Conservation (phyloP, 169 alveolate species). For the Eimeria sp. region DNA sequence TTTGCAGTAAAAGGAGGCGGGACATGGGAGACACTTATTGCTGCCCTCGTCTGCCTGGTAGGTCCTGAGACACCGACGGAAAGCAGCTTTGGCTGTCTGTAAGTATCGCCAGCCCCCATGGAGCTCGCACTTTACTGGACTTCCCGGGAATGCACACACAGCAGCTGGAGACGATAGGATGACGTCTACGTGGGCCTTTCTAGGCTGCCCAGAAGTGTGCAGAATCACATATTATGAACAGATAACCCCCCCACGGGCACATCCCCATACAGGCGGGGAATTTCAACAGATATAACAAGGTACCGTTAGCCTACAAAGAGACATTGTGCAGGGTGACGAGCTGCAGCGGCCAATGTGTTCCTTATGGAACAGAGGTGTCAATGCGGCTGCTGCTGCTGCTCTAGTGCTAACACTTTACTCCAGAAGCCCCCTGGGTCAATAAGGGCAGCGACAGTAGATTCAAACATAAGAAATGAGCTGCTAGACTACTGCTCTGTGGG, state of each 20-base stretch:
- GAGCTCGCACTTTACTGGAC: background rate
- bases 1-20: slow-evolving; percentile 64
- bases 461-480: background rate
- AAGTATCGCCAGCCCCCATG: background rate
- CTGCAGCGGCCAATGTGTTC: background rate
- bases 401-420: background rate
- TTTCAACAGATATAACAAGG: background rate
- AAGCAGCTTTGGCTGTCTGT: background rate
- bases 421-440: background rate
- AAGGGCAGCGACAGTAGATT: background rate
- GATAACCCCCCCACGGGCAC: background rate
- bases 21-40: slow-evolving; percentile 3
- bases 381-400: background rate
- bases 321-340: background rate
- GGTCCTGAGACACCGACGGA: background rate
- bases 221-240: background rate
- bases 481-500: background rate
- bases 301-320: background rate
- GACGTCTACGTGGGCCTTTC: background rate
- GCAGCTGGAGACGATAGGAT: background rate
- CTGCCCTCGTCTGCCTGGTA: slow-evolving; percentile 13
- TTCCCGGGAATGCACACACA: background rate
- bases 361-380: background rate
- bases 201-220: too few relatives aligned
- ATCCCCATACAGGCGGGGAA: background rate